A percentile compares a stretch with the other conserved stretches of the same genome.
Evolutionary conservation across 768 basidiomycete species (phyloP).

Genomic region (Nidula microcarpa): DNA sequence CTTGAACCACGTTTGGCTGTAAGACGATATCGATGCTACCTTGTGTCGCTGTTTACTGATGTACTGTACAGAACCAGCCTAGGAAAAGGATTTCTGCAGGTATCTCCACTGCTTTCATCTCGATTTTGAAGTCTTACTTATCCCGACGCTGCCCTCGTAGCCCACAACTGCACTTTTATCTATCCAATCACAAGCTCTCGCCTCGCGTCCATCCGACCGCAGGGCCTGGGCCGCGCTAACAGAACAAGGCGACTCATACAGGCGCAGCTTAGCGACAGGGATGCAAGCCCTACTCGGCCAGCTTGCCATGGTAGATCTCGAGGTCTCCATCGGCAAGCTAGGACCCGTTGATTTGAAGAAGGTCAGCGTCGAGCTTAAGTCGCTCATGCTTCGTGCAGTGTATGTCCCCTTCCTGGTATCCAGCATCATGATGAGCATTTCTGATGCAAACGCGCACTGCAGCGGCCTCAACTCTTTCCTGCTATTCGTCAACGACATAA

Average conservation of each 20-base stretch:
- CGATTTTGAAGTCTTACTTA: not conserved
- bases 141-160: conserved; percentile 11
- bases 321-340: conserved; percentile 37
- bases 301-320: conserved; percentile 34
- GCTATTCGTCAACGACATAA: conserved; percentile 28
- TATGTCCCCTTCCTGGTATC: conserved; percentile 11
- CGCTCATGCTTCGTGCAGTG: conserved; percentile 33
- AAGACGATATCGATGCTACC: conserved; percentile 3
- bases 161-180: conserved; percentile 26
- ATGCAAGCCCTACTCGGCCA: conserved; percentile 28
- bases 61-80: conserved; percentile 18
- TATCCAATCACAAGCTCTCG: conserved; percentile 28
- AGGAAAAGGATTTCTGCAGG: conserved; percentile 24
- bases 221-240: conserved; percentile 24
- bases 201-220: conserved; percentile 27
- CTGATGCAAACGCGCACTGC: not conserved
- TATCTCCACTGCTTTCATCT: not conserved
- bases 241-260: conserved; percentile 16
- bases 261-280: conserved; percentile 23
- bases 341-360: conserved; percentile 38
- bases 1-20: conserved; percentile 39
- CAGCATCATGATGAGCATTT: not conserved
- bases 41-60: not conserved
- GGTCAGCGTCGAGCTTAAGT: conserved; percentile 33
- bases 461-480: conserved; percentile 37